Conservation (phyloP, 805 yeast species). For the Hanseniaspora singularis region DNA sequence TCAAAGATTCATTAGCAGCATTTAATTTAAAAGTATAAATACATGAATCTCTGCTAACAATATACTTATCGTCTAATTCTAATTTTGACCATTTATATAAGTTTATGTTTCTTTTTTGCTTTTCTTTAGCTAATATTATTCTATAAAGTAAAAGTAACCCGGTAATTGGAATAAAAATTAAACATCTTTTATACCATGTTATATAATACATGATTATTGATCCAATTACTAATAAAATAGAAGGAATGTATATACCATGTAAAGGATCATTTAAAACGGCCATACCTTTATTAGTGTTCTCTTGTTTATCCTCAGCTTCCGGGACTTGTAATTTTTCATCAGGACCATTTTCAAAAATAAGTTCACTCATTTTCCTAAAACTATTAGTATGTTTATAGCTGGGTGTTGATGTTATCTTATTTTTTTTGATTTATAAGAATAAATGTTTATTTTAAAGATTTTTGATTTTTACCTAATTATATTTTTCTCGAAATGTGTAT, state of each 20-base stretch:
- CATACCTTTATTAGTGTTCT: constrained; percentile 28
- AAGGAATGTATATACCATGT: constrained; percentile 67
- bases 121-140: constrained; percentile 31
- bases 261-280: constrained; percentile 49
- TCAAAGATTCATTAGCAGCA: constrained; percentile 47
- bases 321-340: constrained; percentile 6
- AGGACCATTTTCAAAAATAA: constrained; percentile 13
- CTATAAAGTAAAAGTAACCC: constrained; percentile 32
- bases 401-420: too few relatives aligned
- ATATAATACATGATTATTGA: constrained; percentile 39
- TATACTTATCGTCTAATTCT: constrained; percentile 62
- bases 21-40: constrained; percentile 58
- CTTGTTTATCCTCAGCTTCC: constrained; percentile 28
- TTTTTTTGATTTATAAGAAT: neutral
- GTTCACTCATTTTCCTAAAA: constrained; percentile 8
- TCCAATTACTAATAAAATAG: constrained; percentile 49
- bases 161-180: constrained; percentile 25
- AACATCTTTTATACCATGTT: constrained; percentile 26
- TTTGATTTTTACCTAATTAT: neutral
- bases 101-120: constrained; percentile 35
- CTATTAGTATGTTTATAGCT: too few relatives aligned
- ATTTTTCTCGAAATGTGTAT: neutral
- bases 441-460: neutral
- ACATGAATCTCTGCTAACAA: constrained; percentile 58
- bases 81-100: constrained; percentile 47